phyloP scores from a whole-genome alignment of 805 yeast genomes.

The Metschnikowia kofuensis region DNA sequence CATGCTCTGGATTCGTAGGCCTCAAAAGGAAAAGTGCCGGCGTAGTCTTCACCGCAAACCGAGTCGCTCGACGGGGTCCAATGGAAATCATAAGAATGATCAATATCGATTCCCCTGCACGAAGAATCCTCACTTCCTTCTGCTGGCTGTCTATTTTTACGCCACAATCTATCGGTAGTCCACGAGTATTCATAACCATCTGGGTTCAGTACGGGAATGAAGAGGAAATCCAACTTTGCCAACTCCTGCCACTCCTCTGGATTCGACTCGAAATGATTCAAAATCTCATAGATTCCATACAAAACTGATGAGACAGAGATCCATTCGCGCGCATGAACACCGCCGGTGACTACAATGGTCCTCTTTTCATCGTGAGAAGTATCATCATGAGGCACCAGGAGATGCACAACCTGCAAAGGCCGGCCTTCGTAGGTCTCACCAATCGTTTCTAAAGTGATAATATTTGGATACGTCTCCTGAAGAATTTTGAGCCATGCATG shows the following conservation, averaged over 20 bases:
- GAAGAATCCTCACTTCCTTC: slow-evolving; percentile 38
- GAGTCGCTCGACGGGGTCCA: slow-evolving; percentile 60
- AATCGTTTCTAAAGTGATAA: slow-evolving; percentile 60
- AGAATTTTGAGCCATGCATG: slow-evolving; percentile 69
- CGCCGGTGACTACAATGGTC: slow-evolving; percentile 77
- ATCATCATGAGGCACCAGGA: slow-evolving; percentile 46
- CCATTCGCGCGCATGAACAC: slow-evolving; percentile 92
- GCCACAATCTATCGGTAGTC: slow-evolving; percentile 79
- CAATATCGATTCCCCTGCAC: slow-evolving; percentile 84
- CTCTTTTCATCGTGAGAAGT: slow-evolving; percentile 38
- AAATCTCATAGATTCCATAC: slow-evolving; percentile 44
- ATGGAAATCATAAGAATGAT: slow-evolving; percentile 76
- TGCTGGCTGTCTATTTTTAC: slow-evolving; percentile 73
- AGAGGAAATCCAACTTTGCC: slow-evolving; percentile 62
- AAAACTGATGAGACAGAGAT: slow-evolving; percentile 68
- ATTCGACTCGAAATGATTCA: slow-evolving; percentile 28
- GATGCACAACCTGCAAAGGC: slow-evolving; percentile 62
- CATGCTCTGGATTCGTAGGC: slow-evolving; percentile 40
- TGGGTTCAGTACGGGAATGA: slow-evolving; percentile 84
- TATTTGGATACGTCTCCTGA: slow-evolving; percentile 57
- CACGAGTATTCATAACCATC: slow-evolving; percentile 89
- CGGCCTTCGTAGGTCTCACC: slow-evolving; percentile 80
- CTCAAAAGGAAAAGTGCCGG: slow-evolving; percentile 72
- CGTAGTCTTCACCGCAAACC: slow-evolving; percentile 82
- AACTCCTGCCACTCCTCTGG: slow-evolving; percentile 46